Base-by-base conservation (phyloP, 2,329 filamentous ascomycete species). In the Hypoxylon sp. region DNA sequence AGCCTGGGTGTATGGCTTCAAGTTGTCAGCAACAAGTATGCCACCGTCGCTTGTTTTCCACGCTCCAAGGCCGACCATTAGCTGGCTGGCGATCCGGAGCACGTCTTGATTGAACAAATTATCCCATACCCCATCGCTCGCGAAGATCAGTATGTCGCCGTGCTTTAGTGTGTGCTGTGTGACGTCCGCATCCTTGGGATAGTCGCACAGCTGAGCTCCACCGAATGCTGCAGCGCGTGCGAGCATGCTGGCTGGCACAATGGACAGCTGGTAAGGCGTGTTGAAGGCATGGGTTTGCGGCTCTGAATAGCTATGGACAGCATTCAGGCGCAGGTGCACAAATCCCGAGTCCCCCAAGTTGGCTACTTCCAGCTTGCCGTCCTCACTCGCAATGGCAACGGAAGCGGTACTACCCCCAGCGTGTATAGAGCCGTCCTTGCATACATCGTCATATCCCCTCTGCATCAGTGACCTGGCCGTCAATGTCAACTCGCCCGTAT, bases 281-380 rank as follows among this genome's bases (percentile, higher is more conserved):
- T 99, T 99, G 85, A 99, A 99, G 44, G 91, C 93, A 78, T 99
- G 96, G 0, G 93, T 97, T 79, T 99, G 96, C 22, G 93, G 91
- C 49, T 89, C 87, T 1, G 93, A 97, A 75, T 89, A 90, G 59
- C 91, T 87, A 77, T 96, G 91, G 30, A 99, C 92, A 12, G 91
- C 93, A 71, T 95, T 96, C 24, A 93, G 86, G 12, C 93, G 89
- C 64, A 98, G 84, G 66, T 97, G 91, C 59, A 98, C 85, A 77
- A 94, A 98, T 30, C 96, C 96, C 24, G 93, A 97, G 80, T 99
- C 96, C 69, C 96, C 96, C 32, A 99, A 84, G 79, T 99, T 99
- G 65, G 96, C 96, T 56, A 97, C 89, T 75, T 97, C 92, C 46
- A 98, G 82, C 28, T 81, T 85, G 11, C 96, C 96, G 72, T 92